Evolutionary conservation across 148 eudicot species (phyloP), one percentile per base, ranked within the genome.

Genomic region (Cornus suecica): DNA sequence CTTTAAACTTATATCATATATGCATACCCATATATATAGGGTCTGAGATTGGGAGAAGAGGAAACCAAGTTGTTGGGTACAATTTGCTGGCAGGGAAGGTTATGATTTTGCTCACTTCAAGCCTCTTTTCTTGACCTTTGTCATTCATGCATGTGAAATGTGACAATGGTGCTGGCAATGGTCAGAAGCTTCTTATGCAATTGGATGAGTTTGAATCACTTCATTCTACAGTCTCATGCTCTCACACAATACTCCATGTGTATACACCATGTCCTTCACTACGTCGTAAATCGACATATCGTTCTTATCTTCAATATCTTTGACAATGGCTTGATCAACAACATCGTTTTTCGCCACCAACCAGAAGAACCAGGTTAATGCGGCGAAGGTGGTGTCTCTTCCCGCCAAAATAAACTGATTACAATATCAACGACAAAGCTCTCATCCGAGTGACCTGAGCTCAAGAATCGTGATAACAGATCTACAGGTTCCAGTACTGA

Each of bases 201-300:
- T n/a, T n/a, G n/a, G n/a, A n/a, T n/a, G n/a, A n/a, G n/a, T n/a
- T n/a, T n/a, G n/a, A n/a, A n/a, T n/a, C n/a, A n/a, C n/a, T n/a
- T n/a, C n/a, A n/a, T n/a, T n/a, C n/a, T 87, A 87, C 22, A 87
- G 65, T 30, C 90, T 77, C 90, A 87, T 84, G 68, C 81, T 76
- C 73, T 87, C 90, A 26, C 76, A 75, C 14, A 87, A 74, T 2
- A 87, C 32, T 4, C 86, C 87, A 30, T 87, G 87, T 0, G 85
- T 82, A 69, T 87, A 87, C 1, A 75, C 75, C 87, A 84, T 77
- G 48, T 78, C 80, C 61, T 80, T 84, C 71, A 80, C 86, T 41
- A 84, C 90, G 25, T 87, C 87, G 45, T 79, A 84, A 14, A 70
- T 70, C 0, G 75, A 2, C 0, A 69, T 48, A 29, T 84, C 79